A percentile compares a stretch with the other conserved stretches of the same genome.
phyloP scores from a whole-genome alignment of 495 filamentous ascomycete species.

The Niebla homalea region DNA sequence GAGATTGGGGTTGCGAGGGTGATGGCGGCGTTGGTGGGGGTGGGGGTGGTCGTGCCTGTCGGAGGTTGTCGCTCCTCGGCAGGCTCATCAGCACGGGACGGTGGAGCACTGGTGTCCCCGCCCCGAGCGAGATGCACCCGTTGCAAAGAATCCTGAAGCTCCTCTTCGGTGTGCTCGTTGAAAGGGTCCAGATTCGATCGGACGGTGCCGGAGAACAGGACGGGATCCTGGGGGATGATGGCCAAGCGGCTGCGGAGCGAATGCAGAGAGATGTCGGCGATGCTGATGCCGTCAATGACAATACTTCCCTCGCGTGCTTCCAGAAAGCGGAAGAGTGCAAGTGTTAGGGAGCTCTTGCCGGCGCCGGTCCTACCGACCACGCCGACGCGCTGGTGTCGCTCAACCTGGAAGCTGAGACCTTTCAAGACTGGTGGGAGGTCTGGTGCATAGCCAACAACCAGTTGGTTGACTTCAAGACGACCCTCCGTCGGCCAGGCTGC shows the following conservation, averaged over 20 bases:
- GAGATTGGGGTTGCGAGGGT: constrained; percentile 49
- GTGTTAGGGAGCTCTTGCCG: constrained; percentile 72
- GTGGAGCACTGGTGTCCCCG: constrained; percentile 20
- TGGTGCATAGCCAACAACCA: constrained; percentile 63
- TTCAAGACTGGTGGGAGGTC: constrained; percentile 67
- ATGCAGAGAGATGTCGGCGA: constrained; percentile 60
- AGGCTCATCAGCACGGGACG: constrained; percentile 13
- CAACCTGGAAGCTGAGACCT: constrained; percentile 54
- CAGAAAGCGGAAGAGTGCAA: constrained; percentile 75
- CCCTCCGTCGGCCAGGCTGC: constrained; percentile 74
- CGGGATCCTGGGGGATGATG: constrained; percentile 79
- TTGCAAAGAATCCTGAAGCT: constrained; percentile 60
- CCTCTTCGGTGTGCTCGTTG: constrained; percentile 53
- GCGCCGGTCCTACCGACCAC: constrained; percentile 80
- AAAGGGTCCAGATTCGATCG: constrained; percentile 76
- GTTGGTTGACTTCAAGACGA: constrained; percentile 54
- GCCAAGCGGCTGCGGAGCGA: constrained; percentile 61
- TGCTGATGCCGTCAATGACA: constrained; percentile 61
- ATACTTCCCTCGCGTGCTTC: constrained; percentile 60
- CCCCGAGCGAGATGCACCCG: constrained; percentile 53
- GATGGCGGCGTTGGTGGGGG: constrained; percentile 49
- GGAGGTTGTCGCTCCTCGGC: background rate
- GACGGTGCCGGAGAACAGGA: constrained; percentile 77
- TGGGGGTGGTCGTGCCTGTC: constrained; percentile 15
- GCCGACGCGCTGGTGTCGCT: constrained; percentile 63